Percentiles rank a stretch among this genome's conserved stretches.
These are phyloP conservation scores for Fonsecaea pugnacius DNA, from an alignment of 2,329 filamentous ascomycete genomes.

Conservation along the genomic window DNA sequence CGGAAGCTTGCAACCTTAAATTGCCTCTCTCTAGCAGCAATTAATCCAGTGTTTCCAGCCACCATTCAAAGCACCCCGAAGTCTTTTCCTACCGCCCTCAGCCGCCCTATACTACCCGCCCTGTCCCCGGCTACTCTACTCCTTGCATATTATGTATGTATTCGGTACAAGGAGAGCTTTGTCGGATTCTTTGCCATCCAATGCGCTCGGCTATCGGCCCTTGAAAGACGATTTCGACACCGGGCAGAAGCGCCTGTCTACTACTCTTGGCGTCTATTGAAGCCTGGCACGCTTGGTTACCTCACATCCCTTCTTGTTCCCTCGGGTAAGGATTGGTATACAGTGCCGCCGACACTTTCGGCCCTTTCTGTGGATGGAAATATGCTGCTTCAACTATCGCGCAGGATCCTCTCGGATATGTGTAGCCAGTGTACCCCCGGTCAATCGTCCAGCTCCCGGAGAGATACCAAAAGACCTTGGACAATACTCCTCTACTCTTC, in stretches of 20 bases:
- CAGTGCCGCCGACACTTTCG: background rate
- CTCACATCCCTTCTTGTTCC: background rate
- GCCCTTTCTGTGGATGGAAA: background rate
- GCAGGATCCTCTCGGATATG: background rate
- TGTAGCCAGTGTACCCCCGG: background rate
- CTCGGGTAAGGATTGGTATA: background rate
- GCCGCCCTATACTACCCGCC: background rate
- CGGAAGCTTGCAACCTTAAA: conserved; percentile 4
- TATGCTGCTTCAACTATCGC: background rate
- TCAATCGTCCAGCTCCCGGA: background rate
- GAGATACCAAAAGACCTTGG: background rate
- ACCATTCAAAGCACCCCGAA: too few species aligned
- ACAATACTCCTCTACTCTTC: background rate
- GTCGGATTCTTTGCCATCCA: background rate
- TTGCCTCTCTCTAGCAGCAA: background rate
- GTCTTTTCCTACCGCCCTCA: background rate
- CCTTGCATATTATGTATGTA: too few species aligned
- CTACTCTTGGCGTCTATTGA: background rate
- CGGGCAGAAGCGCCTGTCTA: background rate
- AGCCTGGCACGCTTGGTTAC: background rate
- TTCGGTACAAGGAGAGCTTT: background rate
- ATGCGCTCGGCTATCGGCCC: background rate
- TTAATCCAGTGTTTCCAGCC: too few species aligned
- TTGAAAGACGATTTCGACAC: background rate
- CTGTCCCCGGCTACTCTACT: background rate